Base-by-base conservation (phyloP, 345 rosid species). In the Gossypium stocksii region DNA sequence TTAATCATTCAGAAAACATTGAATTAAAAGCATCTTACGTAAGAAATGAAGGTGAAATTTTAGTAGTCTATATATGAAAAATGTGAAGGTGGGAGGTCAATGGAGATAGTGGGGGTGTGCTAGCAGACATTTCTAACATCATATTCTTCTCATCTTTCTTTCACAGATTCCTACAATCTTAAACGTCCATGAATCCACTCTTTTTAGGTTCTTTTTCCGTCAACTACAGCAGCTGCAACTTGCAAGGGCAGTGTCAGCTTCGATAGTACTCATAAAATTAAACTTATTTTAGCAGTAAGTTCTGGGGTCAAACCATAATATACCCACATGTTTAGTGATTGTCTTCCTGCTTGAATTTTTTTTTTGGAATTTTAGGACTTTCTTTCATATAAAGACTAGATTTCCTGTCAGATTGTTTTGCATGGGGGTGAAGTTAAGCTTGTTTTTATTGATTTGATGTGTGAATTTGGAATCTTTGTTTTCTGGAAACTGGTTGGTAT, bases 51-150 rank as follows among this genome's bases (percentile, higher is more conserved):
- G 4, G 27, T 44, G 1, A 20, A 19, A 11, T 59, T 59, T 23
- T 23, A 59, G 38, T 59, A 12, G 13, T 25, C 1, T 34, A 0
- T 57, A 9, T 20, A 3, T 59, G 12, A 22, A 3, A 9, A 11
- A 11, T 48, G 3, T 11, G 14, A 22, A 4, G 7, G 80, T 64
- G 22, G 80, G 53, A 59, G 82, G 87, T 45, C 13, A 83, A 74
- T 34, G 6, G 54, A 51, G 54, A 85, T 84, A 83, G 83, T 82
- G 82, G 88, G 56, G 3, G 41, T 58, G 56, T 73, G 79, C 82
- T 66, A 82, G 86, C 82, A 74, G 85, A 86, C 91, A 85, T 83
- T 78, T 80, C 82, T 77, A 66, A 75, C 85, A 78, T 87, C 84
- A 75, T 80, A 73, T 87, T 83, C 82, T 80, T 77, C 80, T 81